A percentile compares a stretch with the other conserved stretches of the same genome.
These are phyloP conservation scores for Gossypium aridum DNA, from an alignment of 441 rosid genomes.

Conservation along the genomic window DNA sequence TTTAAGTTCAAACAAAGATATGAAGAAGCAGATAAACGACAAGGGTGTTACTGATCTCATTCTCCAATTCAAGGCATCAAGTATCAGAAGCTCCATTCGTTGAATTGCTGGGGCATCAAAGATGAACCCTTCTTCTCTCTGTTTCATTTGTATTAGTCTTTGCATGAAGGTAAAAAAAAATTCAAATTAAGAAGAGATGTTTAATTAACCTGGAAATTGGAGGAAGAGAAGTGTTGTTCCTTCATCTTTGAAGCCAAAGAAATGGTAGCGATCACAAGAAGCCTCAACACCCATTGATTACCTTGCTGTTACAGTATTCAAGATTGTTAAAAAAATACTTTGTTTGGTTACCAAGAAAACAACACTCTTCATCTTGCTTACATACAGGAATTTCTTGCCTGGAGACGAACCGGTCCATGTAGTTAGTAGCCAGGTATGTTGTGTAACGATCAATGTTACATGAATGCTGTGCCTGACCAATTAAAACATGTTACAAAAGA, in stretches of 20 bases:
- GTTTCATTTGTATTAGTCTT: conserved; percentile 9
- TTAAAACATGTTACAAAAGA: neutral
- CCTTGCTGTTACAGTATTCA: conserved; percentile 24
- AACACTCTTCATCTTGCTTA: neutral
- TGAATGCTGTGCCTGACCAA: conserved; percentile 33
- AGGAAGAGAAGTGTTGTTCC: conserved; percentile 21
- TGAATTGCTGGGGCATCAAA: conserved; percentile 34
- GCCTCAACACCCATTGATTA: conserved; percentile 47
- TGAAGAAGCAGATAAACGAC: conserved; percentile 44
- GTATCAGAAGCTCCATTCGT: conserved; percentile 50
- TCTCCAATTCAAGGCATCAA: conserved; percentile 56
- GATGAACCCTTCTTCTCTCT: conserved; percentile 28
- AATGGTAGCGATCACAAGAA: conserved; percentile 40
- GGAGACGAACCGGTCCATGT: conserved; percentile 58
- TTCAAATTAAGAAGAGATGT: neutral
- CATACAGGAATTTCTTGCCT: conserved; percentile 39
- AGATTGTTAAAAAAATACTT: neutral
- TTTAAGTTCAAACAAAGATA: conserved; percentile 31
- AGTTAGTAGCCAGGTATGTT: conserved; percentile 55
- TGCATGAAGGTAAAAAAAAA: neutral
- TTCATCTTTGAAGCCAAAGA: conserved; percentile 64
- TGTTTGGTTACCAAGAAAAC: neutral
- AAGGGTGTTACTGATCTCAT: conserved; percentile 68
- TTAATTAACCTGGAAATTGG: conserved; percentile 37
- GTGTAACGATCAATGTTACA: conserved; percentile 31